Conservation (phyloP, 1,284 basidiomycete genomes). For the Puccinia polysora region DNA sequence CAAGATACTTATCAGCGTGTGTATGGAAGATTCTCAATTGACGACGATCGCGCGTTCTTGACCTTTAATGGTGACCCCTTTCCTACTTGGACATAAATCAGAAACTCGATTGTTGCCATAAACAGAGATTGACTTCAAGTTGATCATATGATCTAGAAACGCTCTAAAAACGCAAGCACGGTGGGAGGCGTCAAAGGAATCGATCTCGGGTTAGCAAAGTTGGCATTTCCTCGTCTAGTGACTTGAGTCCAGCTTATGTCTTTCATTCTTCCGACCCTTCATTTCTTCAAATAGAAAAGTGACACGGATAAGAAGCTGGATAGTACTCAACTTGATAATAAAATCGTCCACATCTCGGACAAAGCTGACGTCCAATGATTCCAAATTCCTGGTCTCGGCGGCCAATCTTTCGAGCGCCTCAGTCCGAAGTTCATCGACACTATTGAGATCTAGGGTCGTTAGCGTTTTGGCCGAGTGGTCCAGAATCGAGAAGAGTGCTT, state of each 20-base stretch:
- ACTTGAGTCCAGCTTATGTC: no score
- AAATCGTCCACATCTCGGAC: conserved; percentile 80
- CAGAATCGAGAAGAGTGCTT: conserved; percentile 64
- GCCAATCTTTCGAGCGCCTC: conserved; percentile 13
- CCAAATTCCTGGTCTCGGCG: conserved; percentile 59
- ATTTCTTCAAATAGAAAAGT: no score
- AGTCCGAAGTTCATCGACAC: conserved; percentile 58
- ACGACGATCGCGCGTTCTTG: conserved; percentile 37
- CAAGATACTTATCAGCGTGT: no score
- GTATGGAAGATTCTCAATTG: no score
- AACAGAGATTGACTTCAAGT: conserved; percentile 7
- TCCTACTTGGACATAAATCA: conserved; percentile 22
- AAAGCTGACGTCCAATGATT: conserved; percentile 75
- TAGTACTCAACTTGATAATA: conserved; percentile 60
- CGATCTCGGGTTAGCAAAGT: no score
- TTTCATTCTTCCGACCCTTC: no score
- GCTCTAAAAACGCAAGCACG: neutral
- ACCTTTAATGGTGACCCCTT: conserved; percentile 30
- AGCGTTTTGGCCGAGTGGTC: conserved; percentile 66
- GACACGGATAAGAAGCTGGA: no score
- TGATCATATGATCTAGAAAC: conserved; percentile 21
- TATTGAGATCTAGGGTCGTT: conserved; percentile 67
- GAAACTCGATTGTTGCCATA: conserved; percentile 43
- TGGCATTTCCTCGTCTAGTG: no score
- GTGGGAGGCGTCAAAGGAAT: no score